phyloP scores from a whole-genome alignment of 345 rosid genomes.

The Isatis tinctoria region DNA sequence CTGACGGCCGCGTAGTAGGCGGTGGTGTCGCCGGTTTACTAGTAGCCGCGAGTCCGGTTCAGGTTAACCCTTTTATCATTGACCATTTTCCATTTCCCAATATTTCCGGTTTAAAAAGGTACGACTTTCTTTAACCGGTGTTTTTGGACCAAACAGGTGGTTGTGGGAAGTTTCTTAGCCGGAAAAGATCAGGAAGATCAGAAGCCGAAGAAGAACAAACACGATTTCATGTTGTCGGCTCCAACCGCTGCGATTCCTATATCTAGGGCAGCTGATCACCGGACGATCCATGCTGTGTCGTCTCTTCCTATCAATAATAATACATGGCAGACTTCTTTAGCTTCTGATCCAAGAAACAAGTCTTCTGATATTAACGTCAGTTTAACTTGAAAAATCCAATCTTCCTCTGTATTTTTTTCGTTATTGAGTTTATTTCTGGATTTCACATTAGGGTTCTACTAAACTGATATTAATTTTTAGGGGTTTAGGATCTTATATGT shows the following conservation, averaged over 20 bases:
- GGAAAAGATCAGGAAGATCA: slow-evolving; percentile 62
- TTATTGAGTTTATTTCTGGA: not conserved
- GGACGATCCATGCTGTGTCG: slow-evolving; percentile 1
- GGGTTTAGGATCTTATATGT: slow-evolving; percentile 9
- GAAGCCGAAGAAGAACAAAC: slow-evolving; percentile 62
- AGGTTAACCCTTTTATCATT: slow-evolving; percentile 38
- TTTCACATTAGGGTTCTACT: not conserved
- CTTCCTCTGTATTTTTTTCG: not conserved
- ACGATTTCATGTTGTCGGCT: slow-evolving; percentile 35
- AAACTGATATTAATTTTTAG: slow-evolving; percentile 4
- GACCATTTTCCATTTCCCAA: not conserved
- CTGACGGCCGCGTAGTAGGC: slow-evolving; percentile 95
- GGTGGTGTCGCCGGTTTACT: slow-evolving; percentile 93
- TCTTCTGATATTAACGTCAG: slow-evolving; percentile 18
- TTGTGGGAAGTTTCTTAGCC: slow-evolving; percentile 86
- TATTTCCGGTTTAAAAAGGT: not conserved
- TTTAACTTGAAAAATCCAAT: slow-evolving; percentile 4
- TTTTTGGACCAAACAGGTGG: slow-evolving; percentile 51
- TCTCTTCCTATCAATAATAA: slow-evolving; percentile 13
- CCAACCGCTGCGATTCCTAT: slow-evolving; percentile 32
- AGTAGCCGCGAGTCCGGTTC: slow-evolving; percentile 90
- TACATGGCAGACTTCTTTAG: slow-evolving; percentile 29
- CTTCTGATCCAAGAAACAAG: slow-evolving; percentile 28
- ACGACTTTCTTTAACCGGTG: not conserved
- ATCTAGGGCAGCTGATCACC: slow-evolving; percentile 29